phyloP scores from a whole-genome alignment of 208 protist genomes.

The Acanthamoeba culbertsoni region DNA sequence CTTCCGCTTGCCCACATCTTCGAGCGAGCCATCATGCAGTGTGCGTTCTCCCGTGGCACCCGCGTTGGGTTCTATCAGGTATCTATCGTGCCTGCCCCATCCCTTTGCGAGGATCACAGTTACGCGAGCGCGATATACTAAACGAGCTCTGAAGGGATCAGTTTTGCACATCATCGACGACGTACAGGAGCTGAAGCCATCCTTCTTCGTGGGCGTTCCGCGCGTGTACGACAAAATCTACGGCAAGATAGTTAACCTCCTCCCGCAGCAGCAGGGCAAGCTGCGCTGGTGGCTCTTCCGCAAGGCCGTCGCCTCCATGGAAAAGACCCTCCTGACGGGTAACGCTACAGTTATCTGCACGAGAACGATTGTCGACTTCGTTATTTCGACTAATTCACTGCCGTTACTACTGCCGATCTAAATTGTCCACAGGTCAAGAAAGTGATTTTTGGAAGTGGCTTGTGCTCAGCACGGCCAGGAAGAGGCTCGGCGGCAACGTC shows the following conservation, averaged over 20 bases:
- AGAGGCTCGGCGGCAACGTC: constrained; percentile 78
- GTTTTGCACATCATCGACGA: constrained; percentile 19
- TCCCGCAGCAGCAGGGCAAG: constrained; percentile 35
- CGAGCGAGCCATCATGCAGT: constrained; percentile 72
- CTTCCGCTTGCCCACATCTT: constrained; percentile 88
- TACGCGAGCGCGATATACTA: too few relatives aligned
- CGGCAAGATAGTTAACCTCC: constrained; percentile 31
- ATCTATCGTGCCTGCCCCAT: neutral
- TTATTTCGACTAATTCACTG: neutral
- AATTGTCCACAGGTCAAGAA: neutral
- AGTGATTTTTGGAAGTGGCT: constrained; percentile 22
- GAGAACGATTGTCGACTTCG: neutral
- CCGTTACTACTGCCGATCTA: neutral
- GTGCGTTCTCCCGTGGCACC: neutral
- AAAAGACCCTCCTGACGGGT: neutral
- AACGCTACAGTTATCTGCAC: neutral
- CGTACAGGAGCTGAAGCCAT: constrained; percentile 17
- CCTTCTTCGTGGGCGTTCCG: constrained; percentile 13
- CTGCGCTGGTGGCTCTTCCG: constrained; percentile 24
- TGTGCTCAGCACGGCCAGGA: constrained; percentile 59
- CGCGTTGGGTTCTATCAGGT: constrained; percentile 20
- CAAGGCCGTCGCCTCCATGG: constrained; percentile 12
- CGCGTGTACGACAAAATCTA: constrained; percentile 40
- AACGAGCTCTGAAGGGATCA: neutral
- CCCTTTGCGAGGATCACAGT: too few relatives aligned